Percentiles rank a stretch among this genome's conserved stretches.
These are phyloP conservation scores for Ophiocordyceps camponoti-rufipedis DNA, from an alignment of 2,329 filamentous ascomycete genomes.

Conservation along the genomic window DNA sequence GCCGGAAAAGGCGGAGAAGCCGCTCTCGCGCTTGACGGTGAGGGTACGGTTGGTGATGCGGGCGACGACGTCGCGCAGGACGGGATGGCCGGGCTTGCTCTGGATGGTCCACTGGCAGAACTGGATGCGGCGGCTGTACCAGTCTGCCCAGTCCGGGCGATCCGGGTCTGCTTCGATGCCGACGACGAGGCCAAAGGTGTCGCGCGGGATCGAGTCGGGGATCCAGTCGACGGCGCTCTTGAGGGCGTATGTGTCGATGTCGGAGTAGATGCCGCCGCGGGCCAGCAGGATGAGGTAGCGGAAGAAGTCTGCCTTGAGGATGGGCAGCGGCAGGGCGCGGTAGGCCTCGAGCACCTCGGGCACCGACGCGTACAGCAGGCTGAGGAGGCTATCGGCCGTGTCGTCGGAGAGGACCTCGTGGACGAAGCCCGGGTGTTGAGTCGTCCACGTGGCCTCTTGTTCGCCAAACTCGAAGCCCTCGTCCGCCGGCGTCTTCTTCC, in stretches of 20 bases:
- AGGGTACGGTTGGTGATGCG: constrained; percentile 74
- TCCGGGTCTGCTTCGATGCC: constrained; percentile 96
- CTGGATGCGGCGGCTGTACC: constrained; percentile 92
- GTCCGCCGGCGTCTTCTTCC: constrained; percentile 72
- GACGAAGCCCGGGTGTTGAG: constrained; percentile 74
- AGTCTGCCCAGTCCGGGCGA: constrained; percentile 76
- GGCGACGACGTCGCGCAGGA: constrained; percentile 72
- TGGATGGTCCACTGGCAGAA: constrained; percentile 99
- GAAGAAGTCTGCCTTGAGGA: constrained; percentile 67
- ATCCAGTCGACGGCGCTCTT: constrained; percentile 78
- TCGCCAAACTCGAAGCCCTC: constrained; percentile 64
- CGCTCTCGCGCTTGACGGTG: constrained; percentile 47
- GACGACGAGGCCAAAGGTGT: constrained; percentile 68
- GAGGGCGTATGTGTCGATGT: constrained; percentile 82
- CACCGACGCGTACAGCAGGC: constrained; percentile 68
- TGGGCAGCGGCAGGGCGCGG: constrained; percentile 50
- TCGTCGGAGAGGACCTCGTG: constrained; percentile 95
- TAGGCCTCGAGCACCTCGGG: constrained; percentile 69
- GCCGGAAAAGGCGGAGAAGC: constrained; percentile 38
- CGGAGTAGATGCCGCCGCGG: constrained; percentile 55
- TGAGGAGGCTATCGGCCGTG: constrained; percentile 63
- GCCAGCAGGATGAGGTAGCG: constrained; percentile 50
- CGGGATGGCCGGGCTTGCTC: constrained; percentile 81
- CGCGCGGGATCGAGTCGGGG: constrained; percentile 55
- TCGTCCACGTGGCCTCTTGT: constrained; percentile 77